Base-by-base conservation (phyloP, 2,329 filamentous ascomycete genomes). In the Neurospora crassa region DNA sequence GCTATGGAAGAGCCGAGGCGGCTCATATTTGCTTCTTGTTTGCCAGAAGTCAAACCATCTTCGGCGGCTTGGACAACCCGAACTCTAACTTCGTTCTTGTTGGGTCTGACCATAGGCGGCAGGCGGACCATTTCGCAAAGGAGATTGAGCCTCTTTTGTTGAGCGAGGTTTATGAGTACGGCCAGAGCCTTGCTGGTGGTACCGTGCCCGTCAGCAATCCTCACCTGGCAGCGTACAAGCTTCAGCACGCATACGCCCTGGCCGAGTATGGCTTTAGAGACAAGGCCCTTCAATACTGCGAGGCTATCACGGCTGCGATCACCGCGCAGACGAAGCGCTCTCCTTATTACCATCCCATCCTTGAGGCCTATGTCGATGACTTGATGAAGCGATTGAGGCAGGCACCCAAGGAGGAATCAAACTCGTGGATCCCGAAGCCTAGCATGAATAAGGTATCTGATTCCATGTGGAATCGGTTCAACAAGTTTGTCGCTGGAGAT, bases 161-260 rank as follows among this genome's bases (percentile, higher is more conserved):
- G n/a, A 98, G 93, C 59, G 96, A 99, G 80, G 89, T 97, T 0
- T 98, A 96, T 77, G 96, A 99, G 79, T 98, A 93, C 79, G 94
- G 92, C 0, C 84, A 93, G 12, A 92, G 92, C 11, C 86, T 98
- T 16, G 85, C 91, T 2, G 87, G 86, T 29, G 84, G 84, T 40
- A 85, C 86, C 2, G 81, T 85, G 11, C 80, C 85, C 0, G 83
- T 88, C 42, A 86, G 87, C 53, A 87, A 92, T 71, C 93, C 95
- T 14, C 94, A 99, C 80, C 83, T 99, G 42, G 89, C 96, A 71
- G 89, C 91, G 1, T 98, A 97, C 85, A 99, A 98, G 81, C 85
- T 98, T 59, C 90, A 96, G 71, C 92, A 97, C 80, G 96, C 96
- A 8, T 88, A 91, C 77, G 87, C 89, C 14, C 85, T 99, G 68